Percentiles rank a stretch among this genome's conserved stretches.
These are phyloP conservation scores for Lunularia cruciata DNA, from an alignment of 225 moss, liverwort and hornwort genomes.

Conservation along the genomic window DNA sequence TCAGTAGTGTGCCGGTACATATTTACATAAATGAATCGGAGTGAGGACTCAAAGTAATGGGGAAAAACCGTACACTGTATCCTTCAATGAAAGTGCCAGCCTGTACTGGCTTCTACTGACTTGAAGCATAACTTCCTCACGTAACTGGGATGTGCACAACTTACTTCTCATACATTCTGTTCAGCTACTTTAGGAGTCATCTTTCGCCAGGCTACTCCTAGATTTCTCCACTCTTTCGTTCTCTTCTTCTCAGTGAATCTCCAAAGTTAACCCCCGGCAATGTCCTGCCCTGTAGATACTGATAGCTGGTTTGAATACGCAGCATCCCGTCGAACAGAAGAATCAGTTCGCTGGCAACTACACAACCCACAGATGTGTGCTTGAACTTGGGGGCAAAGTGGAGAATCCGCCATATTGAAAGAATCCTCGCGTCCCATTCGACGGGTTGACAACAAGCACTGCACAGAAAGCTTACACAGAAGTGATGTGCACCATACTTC, in stretches of 20 bases:
- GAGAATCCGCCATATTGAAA: constrained; percentile 15
- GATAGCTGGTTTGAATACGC: constrained; percentile 5
- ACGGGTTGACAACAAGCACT: constrained; percentile 1
- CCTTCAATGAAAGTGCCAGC: constrained; percentile 19
- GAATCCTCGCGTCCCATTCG: background rate
- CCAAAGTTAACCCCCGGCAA: constrained; percentile 5
- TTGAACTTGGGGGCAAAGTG: constrained; percentile 9
- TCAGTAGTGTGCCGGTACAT: constrained; percentile 20
- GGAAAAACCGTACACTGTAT: constrained; percentile 19
- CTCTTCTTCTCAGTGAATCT: constrained; percentile 12
- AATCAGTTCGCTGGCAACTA: constrained; percentile 11
- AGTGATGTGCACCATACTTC: background rate
- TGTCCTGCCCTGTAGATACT: constrained; percentile 10
- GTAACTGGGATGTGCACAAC: background rate
- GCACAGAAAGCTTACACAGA: constrained; percentile 10
- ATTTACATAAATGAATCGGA: constrained; percentile 29
- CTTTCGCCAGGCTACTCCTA: constrained; percentile 12
- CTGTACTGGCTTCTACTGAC: constrained; percentile 19
- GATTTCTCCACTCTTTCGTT: background rate
- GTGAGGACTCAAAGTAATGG: constrained; percentile 17
- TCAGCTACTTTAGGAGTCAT: background rate
- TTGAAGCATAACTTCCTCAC: constrained; percentile 14
- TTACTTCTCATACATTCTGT: constrained; percentile 12
- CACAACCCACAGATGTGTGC: background rate
- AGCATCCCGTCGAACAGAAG: constrained; percentile 5